A percentile compares a stretch with the other conserved stretches of the same genome.
phyloP scores from a whole-genome alignment of 768 basidiomycete genomes.

The Gelatoporia subvermispora region DNA sequence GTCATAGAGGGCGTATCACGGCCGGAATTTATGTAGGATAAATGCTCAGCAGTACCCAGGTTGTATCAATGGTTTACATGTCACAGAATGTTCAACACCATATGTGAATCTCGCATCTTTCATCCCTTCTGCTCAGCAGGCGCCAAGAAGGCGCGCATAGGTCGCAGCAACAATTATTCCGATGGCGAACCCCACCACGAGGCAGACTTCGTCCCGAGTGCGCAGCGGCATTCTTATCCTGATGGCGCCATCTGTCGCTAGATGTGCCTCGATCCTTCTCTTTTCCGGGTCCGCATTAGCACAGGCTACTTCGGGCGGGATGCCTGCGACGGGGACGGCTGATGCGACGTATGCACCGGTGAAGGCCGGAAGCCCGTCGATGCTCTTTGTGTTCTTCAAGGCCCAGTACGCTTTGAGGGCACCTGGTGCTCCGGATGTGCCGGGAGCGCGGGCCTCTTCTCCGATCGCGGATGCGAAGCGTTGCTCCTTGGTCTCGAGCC shows the following conservation, averaged over 20 bases:
- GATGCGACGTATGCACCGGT: slow-evolving; percentile 18
- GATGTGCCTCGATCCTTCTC: not conserved
- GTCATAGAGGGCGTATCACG: not conserved
- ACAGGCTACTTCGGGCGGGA: too few relatives aligned
- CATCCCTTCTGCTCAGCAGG: too few relatives aligned
- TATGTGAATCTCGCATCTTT: too few relatives aligned
- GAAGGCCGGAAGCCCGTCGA: slow-evolving; percentile 56
- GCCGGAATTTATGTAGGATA: not conserved
- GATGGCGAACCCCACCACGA: too few relatives aligned
- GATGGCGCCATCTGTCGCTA: not conserved
- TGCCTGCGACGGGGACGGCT: too few relatives aligned
- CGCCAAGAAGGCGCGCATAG: too few relatives aligned
- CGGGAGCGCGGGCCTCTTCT: slow-evolving; percentile 26
- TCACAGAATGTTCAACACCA: too few relatives aligned
- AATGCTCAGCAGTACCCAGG: not conserved
- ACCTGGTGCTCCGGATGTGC: not conserved
- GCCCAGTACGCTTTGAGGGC: slow-evolving; percentile 57
- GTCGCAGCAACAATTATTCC: too few relatives aligned
- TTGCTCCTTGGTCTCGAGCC: slow-evolving; percentile 40
- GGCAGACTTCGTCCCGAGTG: too few relatives aligned
- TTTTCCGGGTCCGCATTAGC: not conserved
- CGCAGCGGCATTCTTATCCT: too few relatives aligned
- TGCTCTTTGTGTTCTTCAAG: slow-evolving; percentile 41
- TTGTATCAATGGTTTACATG: not conserved
- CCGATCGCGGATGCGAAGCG: slow-evolving; percentile 15